Conservation (phyloP, 257 asterid species). For the Jasminum sambac region DNA sequence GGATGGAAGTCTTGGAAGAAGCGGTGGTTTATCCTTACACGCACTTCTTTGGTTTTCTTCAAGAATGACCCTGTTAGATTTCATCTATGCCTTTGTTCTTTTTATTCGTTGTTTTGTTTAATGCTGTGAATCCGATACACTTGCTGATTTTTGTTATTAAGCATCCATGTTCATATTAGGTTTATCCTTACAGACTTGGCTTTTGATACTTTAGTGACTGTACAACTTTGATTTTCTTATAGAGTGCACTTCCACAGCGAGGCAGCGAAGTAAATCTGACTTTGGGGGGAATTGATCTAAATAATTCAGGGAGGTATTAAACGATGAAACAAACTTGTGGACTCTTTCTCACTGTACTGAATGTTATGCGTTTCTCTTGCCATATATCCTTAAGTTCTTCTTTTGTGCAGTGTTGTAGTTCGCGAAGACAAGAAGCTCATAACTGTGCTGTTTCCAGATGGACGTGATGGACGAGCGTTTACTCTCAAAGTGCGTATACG, state of each 20-base stretch:
- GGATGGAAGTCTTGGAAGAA: constrained; percentile 99
- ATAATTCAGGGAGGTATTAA: constrained; percentile 88
- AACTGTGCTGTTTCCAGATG: constrained; percentile 90
- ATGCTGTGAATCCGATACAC: constrained; percentile 15
- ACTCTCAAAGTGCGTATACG: constrained; percentile 69
- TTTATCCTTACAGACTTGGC: constrained; percentile 2
- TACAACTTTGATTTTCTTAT: constrained; percentile 21
- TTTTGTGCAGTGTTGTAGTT: constrained; percentile 74
- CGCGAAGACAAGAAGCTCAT: constrained; percentile 89
- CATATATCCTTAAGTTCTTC: constrained; percentile 21
- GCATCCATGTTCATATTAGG: constrained; percentile 1
- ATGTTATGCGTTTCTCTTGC: constrained; percentile 20
- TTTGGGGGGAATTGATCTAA: constrained; percentile 90
- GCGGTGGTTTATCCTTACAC: constrained; percentile 94
- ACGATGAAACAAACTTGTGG: not conserved
- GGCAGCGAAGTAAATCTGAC: constrained; percentile 94
- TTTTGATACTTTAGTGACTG: constrained; percentile 17
- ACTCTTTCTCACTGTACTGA: not conserved
- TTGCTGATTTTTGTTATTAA: constrained; percentile 12
- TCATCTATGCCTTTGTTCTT: constrained; percentile 10
- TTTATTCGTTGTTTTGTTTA: constrained; percentile 7
- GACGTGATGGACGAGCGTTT: constrained; percentile 94
- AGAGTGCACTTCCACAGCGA: constrained; percentile 88
- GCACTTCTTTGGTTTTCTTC: constrained; percentile 91
- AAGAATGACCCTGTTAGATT: constrained; percentile 70